Evolutionary conservation across 331 rosid species (phyloP).

Genomic region (Acacia pycnantha): DNA sequence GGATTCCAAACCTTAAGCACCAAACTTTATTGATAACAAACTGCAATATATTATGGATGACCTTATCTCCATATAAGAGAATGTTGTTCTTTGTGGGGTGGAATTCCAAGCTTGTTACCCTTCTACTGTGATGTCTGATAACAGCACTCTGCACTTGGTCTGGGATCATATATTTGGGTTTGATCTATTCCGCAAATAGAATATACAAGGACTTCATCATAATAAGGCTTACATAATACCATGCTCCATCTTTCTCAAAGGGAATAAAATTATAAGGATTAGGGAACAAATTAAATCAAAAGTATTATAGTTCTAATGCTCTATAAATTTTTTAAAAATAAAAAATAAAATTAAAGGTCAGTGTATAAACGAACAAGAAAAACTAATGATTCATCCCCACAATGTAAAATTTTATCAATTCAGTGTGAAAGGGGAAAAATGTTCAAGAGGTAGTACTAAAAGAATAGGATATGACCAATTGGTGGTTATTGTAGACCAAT

Average conservation of each 20-base stretch:
- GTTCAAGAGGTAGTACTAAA: not conserved
- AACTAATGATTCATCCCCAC: not conserved
- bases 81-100: conserved; percentile 88
- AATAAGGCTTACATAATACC: not conserved
- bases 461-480: not conserved
- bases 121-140: conserved; percentile 87
- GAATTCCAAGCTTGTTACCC: conserved; percentile 85
- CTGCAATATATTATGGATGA: conserved; percentile 13
- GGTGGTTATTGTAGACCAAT: conserved; percentile 5
- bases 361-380: not conserved
- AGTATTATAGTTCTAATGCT: not conserved
- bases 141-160: conserved; percentile 84
- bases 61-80: conserved; percentile 96
- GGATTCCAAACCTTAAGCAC: conserved; percentile 20
- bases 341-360: not conserved
- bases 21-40: conserved; percentile 1
- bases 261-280: not conserved
- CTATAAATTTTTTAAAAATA: not conserved
- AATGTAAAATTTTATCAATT: not conserved
- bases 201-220: not conserved
- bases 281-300: conserved; percentile 4
- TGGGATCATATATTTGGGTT: conserved; percentile 79
- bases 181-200: conserved; percentile 53
- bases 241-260: not conserved
- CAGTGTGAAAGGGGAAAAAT: not conserved